Percentiles rank a stretch among this genome's conserved stretches.
Evolutionary conservation across 129 eudicot species (phyloP).

Genomic region (Tagetes patula): DNA sequence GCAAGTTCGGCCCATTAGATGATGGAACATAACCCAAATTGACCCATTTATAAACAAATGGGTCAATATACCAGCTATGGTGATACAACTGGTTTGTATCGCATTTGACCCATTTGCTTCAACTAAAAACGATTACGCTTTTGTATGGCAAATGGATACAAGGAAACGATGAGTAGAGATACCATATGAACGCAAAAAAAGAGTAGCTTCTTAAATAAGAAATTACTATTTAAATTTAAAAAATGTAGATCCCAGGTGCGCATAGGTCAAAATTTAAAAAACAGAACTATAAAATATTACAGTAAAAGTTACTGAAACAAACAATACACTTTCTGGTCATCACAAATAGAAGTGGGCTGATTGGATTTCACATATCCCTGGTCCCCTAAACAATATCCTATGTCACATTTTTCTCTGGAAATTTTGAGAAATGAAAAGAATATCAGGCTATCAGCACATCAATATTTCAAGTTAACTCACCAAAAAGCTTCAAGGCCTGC

Average conservation of each 20-base stretch:
- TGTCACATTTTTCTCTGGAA: slow-evolving; percentile 19
- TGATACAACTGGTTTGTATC: neutral
- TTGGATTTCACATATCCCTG: slow-evolving; percentile 22
- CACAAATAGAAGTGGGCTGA: slow-evolving; percentile 12
- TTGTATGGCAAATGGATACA: slow-evolving; percentile 19
- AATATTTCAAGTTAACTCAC: slow-evolving; percentile 30
- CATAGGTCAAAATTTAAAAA: slow-evolving; percentile 19
- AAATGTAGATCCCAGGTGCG: neutral
- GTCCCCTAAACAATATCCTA: slow-evolving; percentile 27
- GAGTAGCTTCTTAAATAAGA: slow-evolving; percentile 1
- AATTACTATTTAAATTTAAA: neutral
- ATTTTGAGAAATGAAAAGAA: slow-evolving; percentile 22
- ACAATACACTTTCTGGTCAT: slow-evolving; percentile 19
- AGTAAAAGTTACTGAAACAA: slow-evolving; percentile 22
- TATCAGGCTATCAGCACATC: slow-evolving; percentile 24
- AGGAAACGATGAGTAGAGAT: neutral
- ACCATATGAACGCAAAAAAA: neutral
- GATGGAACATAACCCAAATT: neutral
- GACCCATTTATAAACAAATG: neutral
- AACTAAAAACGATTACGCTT: neutral
- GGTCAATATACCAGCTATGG: neutral
- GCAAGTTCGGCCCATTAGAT: neutral
- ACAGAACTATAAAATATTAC: slow-evolving; percentile 30
- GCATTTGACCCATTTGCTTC: neutral
- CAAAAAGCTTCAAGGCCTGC: slow-evolving; percentile 52